Evolutionary conservation across 345 rosid species (phyloP).

Genomic region (Luvunga scandens): DNA sequence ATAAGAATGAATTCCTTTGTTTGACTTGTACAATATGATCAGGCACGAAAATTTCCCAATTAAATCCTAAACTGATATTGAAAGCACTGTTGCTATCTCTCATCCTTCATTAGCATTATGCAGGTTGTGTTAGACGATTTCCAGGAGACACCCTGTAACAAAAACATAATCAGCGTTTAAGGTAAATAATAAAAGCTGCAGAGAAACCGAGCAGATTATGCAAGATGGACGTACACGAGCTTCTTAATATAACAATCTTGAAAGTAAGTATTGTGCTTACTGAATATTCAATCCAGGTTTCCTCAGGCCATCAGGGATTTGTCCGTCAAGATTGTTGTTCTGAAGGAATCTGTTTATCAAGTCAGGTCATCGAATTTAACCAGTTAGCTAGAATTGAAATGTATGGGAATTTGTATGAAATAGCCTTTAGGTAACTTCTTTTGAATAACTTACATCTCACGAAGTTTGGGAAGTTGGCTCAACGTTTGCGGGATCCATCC

Average conservation of each 20-base stretch:
- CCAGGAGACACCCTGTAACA: constrained; percentile 58
- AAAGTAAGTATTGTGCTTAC: constrained; percentile 38
- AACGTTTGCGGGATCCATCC: constrained; percentile 70
- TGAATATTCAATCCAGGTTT: constrained; percentile 45
- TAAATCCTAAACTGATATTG: constrained; percentile 4
- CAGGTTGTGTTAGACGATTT: constrained; percentile 22
- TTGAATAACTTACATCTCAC: constrained; percentile 47
- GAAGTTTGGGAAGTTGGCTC: constrained; percentile 45
- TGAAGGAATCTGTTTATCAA: constrained; percentile 56
- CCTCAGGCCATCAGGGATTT: constrained; percentile 45
- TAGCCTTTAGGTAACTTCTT: background rate
- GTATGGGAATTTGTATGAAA: background rate
- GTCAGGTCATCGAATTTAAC: constrained; percentile 15
- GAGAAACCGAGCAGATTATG: background rate
- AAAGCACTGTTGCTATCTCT: background rate
- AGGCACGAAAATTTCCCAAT: background rate
- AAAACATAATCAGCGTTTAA: background rate
- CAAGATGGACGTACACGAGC: background rate
- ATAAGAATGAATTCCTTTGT: background rate
- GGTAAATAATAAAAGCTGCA: background rate
- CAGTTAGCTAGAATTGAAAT: background rate
- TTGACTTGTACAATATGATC: background rate
- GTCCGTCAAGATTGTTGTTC: constrained; percentile 60
- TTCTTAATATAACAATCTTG: background rate
- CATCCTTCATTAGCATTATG: constrained; percentile 19